Evolutionary conservation across 108 stramenopile genomes (phyloP), one percentile per base, ranked within the genome.

Genomic region (Skeletonema marinoi): DNA sequence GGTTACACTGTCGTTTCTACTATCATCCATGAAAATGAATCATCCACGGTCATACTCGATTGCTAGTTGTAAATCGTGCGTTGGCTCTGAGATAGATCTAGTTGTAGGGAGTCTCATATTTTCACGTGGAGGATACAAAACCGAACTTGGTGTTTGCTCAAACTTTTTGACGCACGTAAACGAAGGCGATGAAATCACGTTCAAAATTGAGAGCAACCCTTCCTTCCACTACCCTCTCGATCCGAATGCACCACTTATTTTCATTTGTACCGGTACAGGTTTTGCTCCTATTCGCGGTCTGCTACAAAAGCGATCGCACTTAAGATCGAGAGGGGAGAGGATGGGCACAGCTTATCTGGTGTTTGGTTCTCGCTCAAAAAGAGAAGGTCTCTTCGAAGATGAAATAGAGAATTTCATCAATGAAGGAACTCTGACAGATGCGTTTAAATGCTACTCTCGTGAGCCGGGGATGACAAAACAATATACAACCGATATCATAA

Each of bases 201-300:
- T 74, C 46, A 30, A 51, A 50, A 25, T 74, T 16, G 73, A 74
- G 35, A 51, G 48, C 19, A 48, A 12, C n/a, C 61, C 36, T 4
- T 65, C 63, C 31, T 74, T 74, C 32, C 73, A 64, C 19, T 29
- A 64, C 16, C 73, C 73, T 3, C 60, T 14, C 21, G 73, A 74
- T 50, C 42, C 73, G 3, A 65, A 3, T 9, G 33, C 50, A 10
- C 14, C 48, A 13, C 11, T 74, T 10, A 38, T 74, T 13, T 65
- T 74, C 54, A 74, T 66, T 39, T 66, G 74, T 17, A 64, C 74
- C 14, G 65, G 74, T 5, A 74, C 73, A 19, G 73, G 73, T 1
- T 65, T 65, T 32, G 74, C 74, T 21, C 74, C 65, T 32, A 66
- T 74, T 29, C 44, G 74, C 16, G 74, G 74, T 4, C 32, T 74